These are phyloP conservation scores for Xylaria sp. DNA, from an alignment of 2,329 filamentous ascomycete genomes.

Conservation along the genomic window DNA sequence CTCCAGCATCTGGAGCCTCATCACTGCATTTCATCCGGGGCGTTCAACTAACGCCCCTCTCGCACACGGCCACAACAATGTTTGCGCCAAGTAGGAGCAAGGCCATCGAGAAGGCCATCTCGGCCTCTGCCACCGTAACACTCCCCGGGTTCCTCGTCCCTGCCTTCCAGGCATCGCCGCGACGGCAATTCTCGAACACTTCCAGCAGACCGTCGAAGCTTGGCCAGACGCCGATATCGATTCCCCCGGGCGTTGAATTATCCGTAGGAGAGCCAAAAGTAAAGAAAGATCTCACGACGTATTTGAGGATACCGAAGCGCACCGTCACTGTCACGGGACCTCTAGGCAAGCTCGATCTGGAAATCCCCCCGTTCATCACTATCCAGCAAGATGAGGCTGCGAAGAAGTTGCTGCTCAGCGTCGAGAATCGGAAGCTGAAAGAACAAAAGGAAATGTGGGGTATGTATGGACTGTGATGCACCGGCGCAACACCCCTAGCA, in stretches of 20 bases:
- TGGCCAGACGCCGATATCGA: constrained; percentile 70
- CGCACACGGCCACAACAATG: constrained; percentile 42
- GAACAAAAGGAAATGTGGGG: constrained; percentile 96
- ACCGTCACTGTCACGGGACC: constrained; percentile 76
- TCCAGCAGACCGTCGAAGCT: constrained; percentile 70
- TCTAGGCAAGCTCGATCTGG: constrained; percentile 69
- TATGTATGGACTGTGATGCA: constrained; percentile 33
- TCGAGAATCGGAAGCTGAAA: constrained; percentile 62
- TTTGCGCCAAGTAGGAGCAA: constrained; percentile 58
- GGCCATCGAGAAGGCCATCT: constrained; percentile 52
- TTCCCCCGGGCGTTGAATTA: constrained; percentile 80
- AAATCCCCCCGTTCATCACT: constrained; percentile 72
- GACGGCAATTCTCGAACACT: constrained; percentile 67
- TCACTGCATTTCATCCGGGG: constrained; percentile 6
- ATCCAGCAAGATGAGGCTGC: constrained; percentile 61
- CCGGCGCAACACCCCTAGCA: background rate
- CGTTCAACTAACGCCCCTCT: constrained; percentile 19
- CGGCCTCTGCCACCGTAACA: constrained; percentile 40
- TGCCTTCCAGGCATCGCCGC: constrained; percentile 50
- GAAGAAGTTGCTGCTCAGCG: constrained; percentile 60
- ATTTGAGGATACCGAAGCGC: constrained; percentile 56
- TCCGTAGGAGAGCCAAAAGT: constrained; percentile 57
- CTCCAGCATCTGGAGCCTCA: constrained; percentile 1
- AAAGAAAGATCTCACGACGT: constrained; percentile 52
- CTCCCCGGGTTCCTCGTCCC: constrained; percentile 70